phyloP scores from a whole-genome alignment of 78 protist genomes.

The Pigoraptor vietnamica region DNA sequence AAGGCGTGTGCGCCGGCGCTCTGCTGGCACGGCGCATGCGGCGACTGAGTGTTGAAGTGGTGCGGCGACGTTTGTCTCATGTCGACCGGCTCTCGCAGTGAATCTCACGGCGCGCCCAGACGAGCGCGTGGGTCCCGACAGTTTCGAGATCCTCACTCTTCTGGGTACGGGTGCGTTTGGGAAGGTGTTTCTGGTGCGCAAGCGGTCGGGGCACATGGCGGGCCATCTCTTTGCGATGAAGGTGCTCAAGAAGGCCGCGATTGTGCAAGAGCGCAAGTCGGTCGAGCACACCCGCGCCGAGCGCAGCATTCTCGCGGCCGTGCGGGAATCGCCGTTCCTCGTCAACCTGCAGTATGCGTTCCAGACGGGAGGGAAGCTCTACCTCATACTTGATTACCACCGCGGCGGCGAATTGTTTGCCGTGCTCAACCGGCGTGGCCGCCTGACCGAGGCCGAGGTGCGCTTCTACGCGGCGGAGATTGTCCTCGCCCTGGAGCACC shows the following conservation, averaged over 20 bases:
- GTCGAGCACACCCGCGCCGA: constrained; percentile 29
- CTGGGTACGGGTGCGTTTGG: too few relatives aligned
- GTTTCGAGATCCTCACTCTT: too few relatives aligned
- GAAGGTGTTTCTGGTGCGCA: constrained; percentile 32
- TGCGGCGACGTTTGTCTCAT: background rate
- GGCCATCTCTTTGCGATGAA: constrained; percentile 40
- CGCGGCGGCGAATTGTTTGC: constrained; percentile 86
- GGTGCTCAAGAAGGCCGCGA: constrained; percentile 31
- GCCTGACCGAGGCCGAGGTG: constrained; percentile 59
- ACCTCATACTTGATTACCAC: constrained; percentile 64
- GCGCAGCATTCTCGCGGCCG: constrained; percentile 14
- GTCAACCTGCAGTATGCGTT: constrained; percentile 70
- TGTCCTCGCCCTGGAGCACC: constrained; percentile 78
- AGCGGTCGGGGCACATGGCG: background rate
- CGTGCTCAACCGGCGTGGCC: constrained; percentile 17
- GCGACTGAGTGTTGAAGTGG: background rate
- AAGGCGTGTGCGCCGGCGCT: too few relatives aligned
- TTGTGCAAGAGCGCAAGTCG: constrained; percentile 14
- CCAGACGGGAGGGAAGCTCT: constrained; percentile 64
- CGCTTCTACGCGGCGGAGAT: constrained; percentile 84
- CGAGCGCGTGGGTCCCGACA: too few relatives aligned
- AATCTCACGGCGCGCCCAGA: too few relatives aligned
- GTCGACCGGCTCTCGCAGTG: background rate
- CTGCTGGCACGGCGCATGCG: too few relatives aligned
- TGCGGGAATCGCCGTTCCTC: constrained; percentile 37